A percentile compares a stretch with the other conserved stretches of the same genome.
These are phyloP conservation scores for Alectoria sarmentosa DNA, from an alignment of 495 filamentous ascomycete species.

Conservation along the genomic window DNA sequence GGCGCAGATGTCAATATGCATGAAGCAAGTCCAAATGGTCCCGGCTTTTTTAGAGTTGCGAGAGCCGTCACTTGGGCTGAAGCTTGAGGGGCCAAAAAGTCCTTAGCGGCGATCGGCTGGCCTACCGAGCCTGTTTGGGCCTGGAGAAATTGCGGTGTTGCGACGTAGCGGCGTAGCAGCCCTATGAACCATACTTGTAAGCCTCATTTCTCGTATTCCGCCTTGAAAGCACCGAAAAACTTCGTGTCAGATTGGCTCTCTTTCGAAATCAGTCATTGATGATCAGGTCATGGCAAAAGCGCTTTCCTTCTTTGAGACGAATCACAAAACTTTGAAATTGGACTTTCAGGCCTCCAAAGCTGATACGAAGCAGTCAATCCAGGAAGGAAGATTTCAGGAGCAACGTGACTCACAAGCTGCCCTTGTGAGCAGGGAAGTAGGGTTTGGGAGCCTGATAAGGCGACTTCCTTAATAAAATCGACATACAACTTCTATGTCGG, in stretches of 20 bases:
- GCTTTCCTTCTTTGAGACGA: background rate
- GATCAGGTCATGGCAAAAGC: background rate
- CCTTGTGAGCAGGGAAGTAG: too few relatives aligned
- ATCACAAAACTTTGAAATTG: background rate
- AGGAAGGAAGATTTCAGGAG: too few relatives aligned
- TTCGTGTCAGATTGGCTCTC: too few relatives aligned
- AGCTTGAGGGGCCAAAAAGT: background rate
- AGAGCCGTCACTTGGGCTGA: background rate
- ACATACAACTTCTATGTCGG: too few relatives aligned
- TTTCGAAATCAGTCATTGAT: too few relatives aligned
- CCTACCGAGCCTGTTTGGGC: background rate
- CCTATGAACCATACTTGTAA: background rate
- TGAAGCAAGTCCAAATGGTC: background rate
- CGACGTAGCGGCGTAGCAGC: background rate
- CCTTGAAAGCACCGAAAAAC: too few relatives aligned
- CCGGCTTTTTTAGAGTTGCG: background rate
- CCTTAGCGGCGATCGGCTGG: background rate
- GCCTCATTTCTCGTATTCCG: background rate
- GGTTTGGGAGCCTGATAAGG: too few relatives aligned
- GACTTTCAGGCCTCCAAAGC: too few relatives aligned
- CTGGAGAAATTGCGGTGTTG: background rate
- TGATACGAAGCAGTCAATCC: too few relatives aligned
- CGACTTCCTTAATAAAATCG: too few relatives aligned
- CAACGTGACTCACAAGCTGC: too few relatives aligned
- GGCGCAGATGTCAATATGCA: background rate